Conservation (phyloP, 345 rosid species). For the Eucalyptus marginata region DNA sequence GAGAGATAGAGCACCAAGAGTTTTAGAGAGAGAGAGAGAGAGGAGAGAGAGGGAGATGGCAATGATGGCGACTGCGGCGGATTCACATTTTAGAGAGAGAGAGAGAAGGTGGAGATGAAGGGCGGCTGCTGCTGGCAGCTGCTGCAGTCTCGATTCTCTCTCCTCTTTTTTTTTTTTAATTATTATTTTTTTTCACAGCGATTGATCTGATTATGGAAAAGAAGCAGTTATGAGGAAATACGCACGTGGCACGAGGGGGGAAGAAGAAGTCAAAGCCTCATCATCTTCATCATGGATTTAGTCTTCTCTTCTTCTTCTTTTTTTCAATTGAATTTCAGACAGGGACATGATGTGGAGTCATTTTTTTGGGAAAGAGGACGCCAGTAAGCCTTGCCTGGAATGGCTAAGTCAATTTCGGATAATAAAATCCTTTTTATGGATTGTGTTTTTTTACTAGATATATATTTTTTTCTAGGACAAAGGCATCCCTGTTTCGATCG, state of each 20-base stretch:
- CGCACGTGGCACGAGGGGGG: background rate
- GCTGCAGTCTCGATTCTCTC: background rate
- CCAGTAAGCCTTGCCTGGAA: background rate
- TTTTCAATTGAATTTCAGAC: too few relatives aligned
- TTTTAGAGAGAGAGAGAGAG: background rate
- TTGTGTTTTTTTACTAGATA: too few relatives aligned
- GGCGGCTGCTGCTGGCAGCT: background rate
- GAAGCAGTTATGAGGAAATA: background rate
- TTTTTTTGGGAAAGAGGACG: background rate
- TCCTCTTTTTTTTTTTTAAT: rapidly evolving
- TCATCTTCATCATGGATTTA: background rate
- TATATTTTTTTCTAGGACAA: rapidly evolving
- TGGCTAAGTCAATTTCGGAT: background rate
- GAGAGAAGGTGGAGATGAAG: background rate
- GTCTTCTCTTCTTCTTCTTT: too few relatives aligned
- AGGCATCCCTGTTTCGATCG: rapidly evolving
- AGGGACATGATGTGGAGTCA: background rate
- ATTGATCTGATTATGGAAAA: background rate
- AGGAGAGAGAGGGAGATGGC: background rate
- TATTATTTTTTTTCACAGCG: too few relatives aligned
- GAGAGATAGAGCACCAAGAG: background rate
- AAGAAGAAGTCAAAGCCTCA: background rate
- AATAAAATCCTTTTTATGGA: too few relatives aligned
- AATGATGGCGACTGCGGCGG: background rate
- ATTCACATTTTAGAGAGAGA: background rate